A percentile compares a stretch with the other conserved stretches of the same genome.
These are phyloP conservation scores for Arthroderma uncinatum DNA, from an alignment of 2,329 filamentous ascomycete species.

Conservation along the genomic window DNA sequence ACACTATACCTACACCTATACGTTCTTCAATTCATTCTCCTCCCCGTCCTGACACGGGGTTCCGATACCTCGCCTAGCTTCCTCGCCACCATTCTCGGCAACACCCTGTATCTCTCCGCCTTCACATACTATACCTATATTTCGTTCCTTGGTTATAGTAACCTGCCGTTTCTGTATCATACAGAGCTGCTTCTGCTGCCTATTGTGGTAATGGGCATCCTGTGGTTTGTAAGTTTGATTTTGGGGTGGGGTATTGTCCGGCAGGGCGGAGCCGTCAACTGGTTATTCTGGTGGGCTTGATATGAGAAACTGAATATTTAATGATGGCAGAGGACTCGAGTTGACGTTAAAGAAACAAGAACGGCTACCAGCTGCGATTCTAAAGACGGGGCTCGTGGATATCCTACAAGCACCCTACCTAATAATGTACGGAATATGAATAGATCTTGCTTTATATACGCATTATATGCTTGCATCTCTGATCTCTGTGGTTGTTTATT, in stretches of 20 bases:
- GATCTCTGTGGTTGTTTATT: background rate
- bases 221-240: constrained; percentile 47
- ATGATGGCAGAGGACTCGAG: background rate
- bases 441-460: background rate
- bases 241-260: constrained; percentile 37
- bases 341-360: background rate
- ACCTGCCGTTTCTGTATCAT: constrained; percentile 55
- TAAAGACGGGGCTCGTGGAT: background rate
- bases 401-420: background rate
- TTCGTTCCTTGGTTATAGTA: constrained; percentile 59
- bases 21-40: constrained; percentile 55
- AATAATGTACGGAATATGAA: background rate
- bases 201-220: constrained; percentile 46
- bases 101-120: constrained; percentile 55
- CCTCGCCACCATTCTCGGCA: constrained; percentile 47
- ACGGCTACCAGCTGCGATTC: too few relatives aligned
- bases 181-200: constrained; percentile 55
- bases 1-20: constrained; percentile 57
- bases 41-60: constrained; percentile 44
- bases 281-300: constrained; percentile 35
- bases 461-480: background rate
- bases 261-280: constrained; percentile 33
- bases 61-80: constrained; percentile 37
- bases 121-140: constrained; percentile 57
- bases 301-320: background rate